Conservation (phyloP, 176 grass and related monocot genomes). For the Rhynchospora tenuis region DNA sequence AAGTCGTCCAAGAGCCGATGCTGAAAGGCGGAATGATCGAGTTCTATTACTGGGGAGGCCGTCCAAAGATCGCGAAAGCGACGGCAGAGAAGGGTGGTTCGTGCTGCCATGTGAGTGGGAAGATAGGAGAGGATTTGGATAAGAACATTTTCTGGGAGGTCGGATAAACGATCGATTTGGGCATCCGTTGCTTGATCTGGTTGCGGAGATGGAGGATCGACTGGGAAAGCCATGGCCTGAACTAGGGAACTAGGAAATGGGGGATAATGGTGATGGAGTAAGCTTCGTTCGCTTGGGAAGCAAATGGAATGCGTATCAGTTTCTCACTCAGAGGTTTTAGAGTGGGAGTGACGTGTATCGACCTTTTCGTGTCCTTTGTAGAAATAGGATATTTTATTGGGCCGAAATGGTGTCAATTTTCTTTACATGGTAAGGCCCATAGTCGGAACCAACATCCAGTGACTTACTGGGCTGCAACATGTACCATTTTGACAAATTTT, state of each 20-base stretch:
- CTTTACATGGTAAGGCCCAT: too few relatives aligned
- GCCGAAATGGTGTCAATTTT: too few relatives aligned
- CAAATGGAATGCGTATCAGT: too few relatives aligned
- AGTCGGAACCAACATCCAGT: too few relatives aligned
- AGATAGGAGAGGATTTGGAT: slow-evolving; percentile 12
- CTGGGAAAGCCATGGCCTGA: background rate
- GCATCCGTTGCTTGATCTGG: background rate
- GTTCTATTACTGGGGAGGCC: background rate
- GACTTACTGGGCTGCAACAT: too few relatives aligned
- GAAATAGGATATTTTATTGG: too few relatives aligned
- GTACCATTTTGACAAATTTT: too few relatives aligned
- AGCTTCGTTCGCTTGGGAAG: background rate
- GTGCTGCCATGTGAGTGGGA: background rate
- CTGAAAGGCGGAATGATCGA: background rate
- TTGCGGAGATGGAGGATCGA: background rate
- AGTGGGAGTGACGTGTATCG: too few relatives aligned
- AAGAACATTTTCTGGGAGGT: background rate
- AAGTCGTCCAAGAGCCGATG: too few relatives aligned
- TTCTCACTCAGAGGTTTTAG: too few relatives aligned
- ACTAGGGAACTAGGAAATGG: background rate
- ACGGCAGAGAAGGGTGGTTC: background rate
- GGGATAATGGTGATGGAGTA: background rate
- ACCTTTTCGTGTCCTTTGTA: too few relatives aligned
- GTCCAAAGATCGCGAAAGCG: slow-evolving; percentile 6
- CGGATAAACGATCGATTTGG: background rate